Percentiles rank a stretch among this genome's conserved stretches.
Evolutionary conservation across 225 moss, liverwort and hornwort species (phyloP).

Genomic region (Ulota crispa): DNA sequence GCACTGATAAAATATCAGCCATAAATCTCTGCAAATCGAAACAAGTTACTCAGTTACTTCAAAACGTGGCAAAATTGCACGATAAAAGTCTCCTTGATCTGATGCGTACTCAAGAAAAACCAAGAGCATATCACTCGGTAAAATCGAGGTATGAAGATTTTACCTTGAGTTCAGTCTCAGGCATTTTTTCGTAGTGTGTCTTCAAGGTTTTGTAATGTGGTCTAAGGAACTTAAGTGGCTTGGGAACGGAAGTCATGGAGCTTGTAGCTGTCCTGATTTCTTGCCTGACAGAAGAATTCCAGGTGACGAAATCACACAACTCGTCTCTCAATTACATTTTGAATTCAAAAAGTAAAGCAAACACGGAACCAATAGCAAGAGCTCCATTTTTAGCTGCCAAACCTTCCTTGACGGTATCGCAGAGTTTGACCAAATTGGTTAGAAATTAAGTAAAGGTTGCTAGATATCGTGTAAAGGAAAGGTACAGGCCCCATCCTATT

Average conservation of each 20-base stretch:
- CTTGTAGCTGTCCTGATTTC: conserved; percentile 98
- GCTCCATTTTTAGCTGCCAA: background rate
- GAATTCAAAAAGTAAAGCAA: background rate
- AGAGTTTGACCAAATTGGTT: background rate
- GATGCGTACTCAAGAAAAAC: conserved; percentile 1
- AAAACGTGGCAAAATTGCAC: conserved; percentile 8
- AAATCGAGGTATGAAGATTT: conserved; percentile 1
- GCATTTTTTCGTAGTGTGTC: conserved; percentile 72
- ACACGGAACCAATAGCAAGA: background rate
- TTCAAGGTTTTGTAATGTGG: conserved; percentile 91
- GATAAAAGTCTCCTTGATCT: background rate
- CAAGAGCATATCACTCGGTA: background rate
- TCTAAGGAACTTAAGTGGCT: conserved; percentile 95
- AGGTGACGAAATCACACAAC: conserved; percentile 14
- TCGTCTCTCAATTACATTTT: background rate
- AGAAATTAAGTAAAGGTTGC: background rate
- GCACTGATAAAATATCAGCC: conserved; percentile 93
- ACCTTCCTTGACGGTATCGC: background rate
- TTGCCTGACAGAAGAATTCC: conserved; percentile 56
- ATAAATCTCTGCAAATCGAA: conserved; percentile 63
- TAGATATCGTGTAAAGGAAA: background rate
- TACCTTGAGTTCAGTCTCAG: conserved; percentile 76
- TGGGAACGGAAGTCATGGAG: conserved; percentile 99
- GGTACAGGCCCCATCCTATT: background rate
- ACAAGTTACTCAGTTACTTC: background rate